Conservation (phyloP, 2,329 filamentous ascomycete species). For the Fusarium sterilihyphosum region DNA sequence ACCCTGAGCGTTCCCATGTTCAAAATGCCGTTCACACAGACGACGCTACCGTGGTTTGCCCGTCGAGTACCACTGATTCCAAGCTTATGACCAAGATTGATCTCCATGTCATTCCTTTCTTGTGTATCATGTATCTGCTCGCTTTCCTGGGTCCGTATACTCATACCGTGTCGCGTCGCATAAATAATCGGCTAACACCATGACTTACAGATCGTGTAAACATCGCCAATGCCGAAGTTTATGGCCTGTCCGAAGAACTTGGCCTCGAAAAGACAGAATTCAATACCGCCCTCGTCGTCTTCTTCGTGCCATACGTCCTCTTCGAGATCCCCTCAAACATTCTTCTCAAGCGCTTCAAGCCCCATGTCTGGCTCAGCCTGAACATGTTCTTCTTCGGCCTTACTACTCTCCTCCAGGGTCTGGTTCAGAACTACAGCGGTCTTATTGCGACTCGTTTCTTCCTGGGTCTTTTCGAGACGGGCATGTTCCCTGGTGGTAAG, state of each 20-base stretch:
- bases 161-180: neutral
- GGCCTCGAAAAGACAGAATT: constrained; percentile 68
- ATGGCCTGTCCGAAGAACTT: constrained; percentile 71
- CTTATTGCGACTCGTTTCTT: constrained; percentile 86
- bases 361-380: constrained; percentile 76
- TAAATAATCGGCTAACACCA: neutral
- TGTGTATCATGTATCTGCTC: constrained; percentile 77
- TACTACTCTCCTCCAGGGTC: constrained; percentile 77
- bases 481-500: constrained; percentile 69
- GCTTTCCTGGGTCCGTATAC: constrained; percentile 67
- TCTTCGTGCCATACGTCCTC: constrained; percentile 81
- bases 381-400: constrained; percentile 90
- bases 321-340: constrained; percentile 76
- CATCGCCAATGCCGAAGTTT: constrained; percentile 79
- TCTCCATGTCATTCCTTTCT: constrained; percentile 74
- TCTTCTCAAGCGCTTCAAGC: constrained; percentile 70
- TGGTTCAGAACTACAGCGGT: constrained; percentile 80
- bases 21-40: constrained; percentile 22
- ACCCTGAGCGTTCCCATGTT: constrained; percentile 32
- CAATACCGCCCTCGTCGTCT: constrained; percentile 81
- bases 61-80: constrained; percentile 68
- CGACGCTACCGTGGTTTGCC: constrained; percentile 51
- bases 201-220: constrained; percentile 70
- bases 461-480: constrained; percentile 79
- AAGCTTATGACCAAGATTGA: constrained; percentile 77